Base-by-base conservation (phyloP, 1,284 basidiomycete genomes). In the Naganishia sp. region DNA sequence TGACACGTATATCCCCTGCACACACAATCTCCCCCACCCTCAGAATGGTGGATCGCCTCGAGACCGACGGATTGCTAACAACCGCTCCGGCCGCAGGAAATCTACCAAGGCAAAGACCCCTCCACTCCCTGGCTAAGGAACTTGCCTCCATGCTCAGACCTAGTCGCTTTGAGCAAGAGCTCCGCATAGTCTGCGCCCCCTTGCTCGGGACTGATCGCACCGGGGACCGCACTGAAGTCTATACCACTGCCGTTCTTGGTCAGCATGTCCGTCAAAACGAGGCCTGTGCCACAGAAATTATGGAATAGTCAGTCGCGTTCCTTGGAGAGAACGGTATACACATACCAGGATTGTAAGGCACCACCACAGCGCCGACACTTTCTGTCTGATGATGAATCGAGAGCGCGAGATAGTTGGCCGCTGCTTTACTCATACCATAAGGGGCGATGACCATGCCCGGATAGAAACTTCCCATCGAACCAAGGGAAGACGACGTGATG, bases 371-470 rank as follows among this genome's bases (percentile, higher is more conserved):
- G n/a, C 52, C 46, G 10, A 43, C 18, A 18, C 49, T 36, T 25
- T 61, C 60, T 9, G 33, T 46, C 54, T 70, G 68, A 21, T 48
- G 36, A 50, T 67, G 65, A 15, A 73, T 64, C 59, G 64, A 68
- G 18, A 45, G 48, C 36, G 52, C 55, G 9, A 71, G 11, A 36
- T 55, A 68, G 50, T 71, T 72, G 15, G 66, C 56, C 1, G 68
- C 69, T 15, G 68, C 70, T 49, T 71, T 72, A 45, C 63, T 68
- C 11, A 52, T 53, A 9, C 66, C 65, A 61, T 72, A 71, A n/a
- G 69, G 53, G 15, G 31, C 48, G 3, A 16, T 28, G 31, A 42
- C 55, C 48, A 25, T 69, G 64, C 55, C 7, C 33, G 31, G 25
- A 21, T 53, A 5, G 55, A 59, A 31, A 23, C 36, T n/a, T 42